Evolutionary conservation across 805 yeast species (phyloP).

Genomic region (Lipomyces sp.): DNA sequence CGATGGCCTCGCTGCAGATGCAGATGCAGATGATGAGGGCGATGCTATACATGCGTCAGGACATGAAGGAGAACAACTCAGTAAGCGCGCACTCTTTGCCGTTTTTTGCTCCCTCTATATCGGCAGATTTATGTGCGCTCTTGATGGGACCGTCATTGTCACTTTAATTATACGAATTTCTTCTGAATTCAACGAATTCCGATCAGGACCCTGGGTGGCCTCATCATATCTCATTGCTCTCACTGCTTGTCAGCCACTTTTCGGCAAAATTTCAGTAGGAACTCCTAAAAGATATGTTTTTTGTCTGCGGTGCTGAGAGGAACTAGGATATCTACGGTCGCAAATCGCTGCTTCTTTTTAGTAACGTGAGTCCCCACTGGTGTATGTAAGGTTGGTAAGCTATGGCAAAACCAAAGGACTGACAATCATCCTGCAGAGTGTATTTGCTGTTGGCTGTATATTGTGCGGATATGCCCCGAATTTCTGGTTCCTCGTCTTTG

Average conservation of each 20-base stretch:
- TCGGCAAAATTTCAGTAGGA: conserved; percentile 57
- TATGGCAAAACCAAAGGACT: conserved; percentile 50
- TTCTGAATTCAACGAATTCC: conserved; percentile 59
- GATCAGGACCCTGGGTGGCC: conserved; percentile 70
- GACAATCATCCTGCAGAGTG: conserved; percentile 44
- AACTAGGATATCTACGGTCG: conserved; percentile 35
- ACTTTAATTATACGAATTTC: conserved; percentile 60
- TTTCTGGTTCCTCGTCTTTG: conserved; percentile 44
- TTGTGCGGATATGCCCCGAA: conserved; percentile 52
- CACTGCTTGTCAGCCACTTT: conserved; percentile 77
- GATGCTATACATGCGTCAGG: no score
- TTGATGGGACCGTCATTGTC: conserved; percentile 61
- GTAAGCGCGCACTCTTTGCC: conserved; percentile 31
- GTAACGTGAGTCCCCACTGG: conserved; percentile 17
- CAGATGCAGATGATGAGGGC: no score
- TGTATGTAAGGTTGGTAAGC: conserved; percentile 12
- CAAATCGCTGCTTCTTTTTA: conserved; percentile 26
- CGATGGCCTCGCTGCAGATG: no score
- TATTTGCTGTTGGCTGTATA: conserved; percentile 52
- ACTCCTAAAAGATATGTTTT: not conserved
- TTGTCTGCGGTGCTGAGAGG: no score
- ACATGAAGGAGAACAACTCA: conserved; percentile 25
- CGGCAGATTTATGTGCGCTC: conserved; percentile 55
- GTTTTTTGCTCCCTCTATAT: conserved; percentile 40
- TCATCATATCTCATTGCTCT: conserved; percentile 71